A percentile compares a stretch with the other conserved stretches of the same genome.
Conservation (phyloP, 1,284 basidiomycete species). For the Trichosporon ovoides region DNA sequence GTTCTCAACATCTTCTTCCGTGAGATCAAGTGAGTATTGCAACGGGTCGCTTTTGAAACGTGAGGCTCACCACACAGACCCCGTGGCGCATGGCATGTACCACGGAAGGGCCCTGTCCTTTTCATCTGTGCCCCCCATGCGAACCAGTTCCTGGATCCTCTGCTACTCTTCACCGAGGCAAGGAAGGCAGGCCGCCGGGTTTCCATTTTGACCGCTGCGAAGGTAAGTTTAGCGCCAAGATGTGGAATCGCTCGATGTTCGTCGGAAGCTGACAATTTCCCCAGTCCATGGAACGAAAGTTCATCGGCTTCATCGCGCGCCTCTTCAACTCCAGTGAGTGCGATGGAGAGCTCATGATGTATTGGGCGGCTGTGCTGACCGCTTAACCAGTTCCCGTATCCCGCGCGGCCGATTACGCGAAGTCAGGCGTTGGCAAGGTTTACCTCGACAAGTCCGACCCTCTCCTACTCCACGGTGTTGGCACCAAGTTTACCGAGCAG, state of each 20-base stretch:
- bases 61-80: constrained; percentile 51
- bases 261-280: constrained; percentile 5
- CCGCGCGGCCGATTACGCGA: constrained; percentile 84
- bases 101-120: constrained; percentile 84
- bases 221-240: constrained; percentile 44
- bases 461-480: constrained; percentile 68
- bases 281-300: constrained; percentile 44
- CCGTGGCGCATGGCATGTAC: constrained; percentile 91
- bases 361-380: background rate
- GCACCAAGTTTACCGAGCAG: constrained; percentile 72
- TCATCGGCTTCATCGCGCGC: constrained; percentile 73
- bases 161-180: constrained; percentile 83
- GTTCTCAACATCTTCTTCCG: constrained; percentile 96
- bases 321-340: constrained; percentile 90
- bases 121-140: constrained; percentile 98
- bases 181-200: constrained; percentile 77
- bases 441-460: constrained; percentile 69
- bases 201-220: constrained; percentile 85
- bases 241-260: background rate
- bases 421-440: constrained; percentile 69
- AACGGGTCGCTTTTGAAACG: background rate
- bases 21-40: constrained; percentile 63
- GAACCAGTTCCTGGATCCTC: constrained; percentile 95
- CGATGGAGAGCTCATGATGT: constrained; percentile 24
- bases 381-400: constrained; percentile 76